A percentile compares a stretch with the other conserved stretches of the same genome.
Evolutionary conservation across 768 basidiomycete genomes (phyloP).

Genomic region (Panus rudis): DNA sequence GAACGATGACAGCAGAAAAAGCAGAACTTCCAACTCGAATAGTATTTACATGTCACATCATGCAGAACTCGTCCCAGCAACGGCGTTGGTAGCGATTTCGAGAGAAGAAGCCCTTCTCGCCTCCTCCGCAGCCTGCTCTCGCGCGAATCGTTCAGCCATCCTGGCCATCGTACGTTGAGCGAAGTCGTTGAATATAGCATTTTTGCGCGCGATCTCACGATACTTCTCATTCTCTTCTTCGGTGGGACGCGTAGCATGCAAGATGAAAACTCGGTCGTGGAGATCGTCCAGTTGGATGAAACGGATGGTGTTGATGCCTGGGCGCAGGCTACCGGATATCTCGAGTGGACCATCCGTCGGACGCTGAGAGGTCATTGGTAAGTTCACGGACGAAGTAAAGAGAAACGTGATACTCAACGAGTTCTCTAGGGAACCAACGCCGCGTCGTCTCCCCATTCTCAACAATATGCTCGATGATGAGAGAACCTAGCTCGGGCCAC

Average conservation of each 20-base stretch:
- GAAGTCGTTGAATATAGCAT: no score
- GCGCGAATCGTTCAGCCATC: no score
- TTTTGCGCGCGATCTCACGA: no score
- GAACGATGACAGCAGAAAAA: no score
- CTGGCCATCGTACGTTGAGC: no score
- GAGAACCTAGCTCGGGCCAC: constrained; percentile 13
- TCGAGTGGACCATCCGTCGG: constrained; percentile 15
- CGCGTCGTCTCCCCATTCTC: not conserved
- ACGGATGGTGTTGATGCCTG: constrained; percentile 13
- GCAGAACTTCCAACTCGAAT: no score
- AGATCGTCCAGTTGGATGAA: constrained; percentile 17
- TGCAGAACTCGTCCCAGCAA: no score
- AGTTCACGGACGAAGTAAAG: not conserved
- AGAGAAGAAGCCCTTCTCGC: no score
- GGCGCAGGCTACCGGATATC: constrained; percentile 11
- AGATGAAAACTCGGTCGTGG: constrained; percentile 15
- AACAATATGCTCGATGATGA: constrained; percentile 9
- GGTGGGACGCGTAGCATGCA: constrained; percentile 15
- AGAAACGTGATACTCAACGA: constrained; percentile 3
- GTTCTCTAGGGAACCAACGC: constrained; percentile 10
- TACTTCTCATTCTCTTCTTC: constrained; percentile 3
- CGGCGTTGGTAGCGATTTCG: no score
- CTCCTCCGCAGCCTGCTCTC: no score
- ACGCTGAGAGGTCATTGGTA: constrained; percentile 3
- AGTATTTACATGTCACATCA: no score